Base-by-base conservation (phyloP, 805 yeast species). In the Pichia sporocuriosa region DNA sequence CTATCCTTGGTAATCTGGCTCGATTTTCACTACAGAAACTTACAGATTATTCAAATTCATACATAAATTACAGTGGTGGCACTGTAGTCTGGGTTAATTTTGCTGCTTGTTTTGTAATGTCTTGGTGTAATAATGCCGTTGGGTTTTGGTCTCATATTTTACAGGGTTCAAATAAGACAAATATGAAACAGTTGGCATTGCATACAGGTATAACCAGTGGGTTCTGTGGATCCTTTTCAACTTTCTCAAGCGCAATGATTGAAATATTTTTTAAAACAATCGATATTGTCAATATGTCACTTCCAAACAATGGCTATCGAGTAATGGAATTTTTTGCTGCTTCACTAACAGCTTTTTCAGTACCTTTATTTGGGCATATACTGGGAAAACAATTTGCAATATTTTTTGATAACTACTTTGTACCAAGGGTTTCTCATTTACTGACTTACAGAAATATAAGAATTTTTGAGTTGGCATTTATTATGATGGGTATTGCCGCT, bases 181-280 rank as follows among this genome's bases (percentile, higher is more conserved):
- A 44, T 20, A 74, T 70, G 48, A 73, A 67, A 7, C 52, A 67
- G 3, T 52, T 74, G 9, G 72, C 77, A 0, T 46, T 83, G 0
- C 77, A 75, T 47, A 63, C 68, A 2, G 87, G 84, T 0, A 47
- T 84, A 7, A 75, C 89, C 0, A 77, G 88, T 0, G 97, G 96
- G 0, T 79, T 77, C 53, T 86, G 95, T 61, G 97, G 97, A 0
- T 69, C 87, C 0, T 65, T 81, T 31, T 83, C 95, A 1, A 82
- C 95, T 1, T 85, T 84, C 52, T 80, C 95, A 3, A 66, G 87
- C 0, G 62, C 80, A 44, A 64, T 82, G 2, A 52, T 76, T 6
- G 85, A 80, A 47, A 57, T 73, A 2, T 79, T 80, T 50, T 55
- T 66, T 19, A 61, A 63, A 43, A 63, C 81, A 6, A 67, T 79